phyloP scores from a whole-genome alignment of 2,329 filamentous ascomycete species.

The Botryotinia convoluta region DNA sequence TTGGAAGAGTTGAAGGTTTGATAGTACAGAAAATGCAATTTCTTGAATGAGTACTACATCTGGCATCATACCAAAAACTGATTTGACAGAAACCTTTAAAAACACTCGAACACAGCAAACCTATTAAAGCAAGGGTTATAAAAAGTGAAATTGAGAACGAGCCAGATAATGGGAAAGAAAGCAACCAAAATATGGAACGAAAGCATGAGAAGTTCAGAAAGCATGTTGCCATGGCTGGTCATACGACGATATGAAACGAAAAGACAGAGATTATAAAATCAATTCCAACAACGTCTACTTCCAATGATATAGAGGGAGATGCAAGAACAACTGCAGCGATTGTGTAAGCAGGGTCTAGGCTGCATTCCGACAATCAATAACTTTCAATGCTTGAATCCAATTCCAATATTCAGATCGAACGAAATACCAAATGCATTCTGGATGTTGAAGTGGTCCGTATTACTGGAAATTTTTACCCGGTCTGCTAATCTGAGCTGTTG shows the following conservation, averaged over 20 bases:
- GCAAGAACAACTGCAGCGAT: neutral
- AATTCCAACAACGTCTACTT: too few species aligned
- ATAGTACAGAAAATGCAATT: neutral
- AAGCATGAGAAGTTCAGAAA: neutral
- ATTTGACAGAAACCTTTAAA: neutral
- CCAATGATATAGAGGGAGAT: neutral
- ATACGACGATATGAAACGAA: neutral
- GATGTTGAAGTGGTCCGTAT: neutral
- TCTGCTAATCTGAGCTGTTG: neutral
- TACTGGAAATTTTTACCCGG: neutral
- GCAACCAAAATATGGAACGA: neutral
- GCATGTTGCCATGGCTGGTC: neutral
- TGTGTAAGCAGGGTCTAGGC: neutral
- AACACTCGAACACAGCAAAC: neutral
- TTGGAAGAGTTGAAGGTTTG: neutral
- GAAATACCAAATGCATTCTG: neutral
- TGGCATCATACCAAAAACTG: neutral
- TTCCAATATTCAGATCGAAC: neutral
- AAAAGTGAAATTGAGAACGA: neutral
- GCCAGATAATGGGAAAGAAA: neutral
- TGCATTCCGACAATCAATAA: neutral
- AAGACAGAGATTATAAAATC: neutral
- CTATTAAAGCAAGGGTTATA: neutral
- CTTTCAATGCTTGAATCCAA: neutral
- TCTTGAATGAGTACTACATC: neutral